Evolutionary conservation across 805 yeast genomes (phyloP).

Genomic region (Nakazawaea laoshanensis): DNA sequence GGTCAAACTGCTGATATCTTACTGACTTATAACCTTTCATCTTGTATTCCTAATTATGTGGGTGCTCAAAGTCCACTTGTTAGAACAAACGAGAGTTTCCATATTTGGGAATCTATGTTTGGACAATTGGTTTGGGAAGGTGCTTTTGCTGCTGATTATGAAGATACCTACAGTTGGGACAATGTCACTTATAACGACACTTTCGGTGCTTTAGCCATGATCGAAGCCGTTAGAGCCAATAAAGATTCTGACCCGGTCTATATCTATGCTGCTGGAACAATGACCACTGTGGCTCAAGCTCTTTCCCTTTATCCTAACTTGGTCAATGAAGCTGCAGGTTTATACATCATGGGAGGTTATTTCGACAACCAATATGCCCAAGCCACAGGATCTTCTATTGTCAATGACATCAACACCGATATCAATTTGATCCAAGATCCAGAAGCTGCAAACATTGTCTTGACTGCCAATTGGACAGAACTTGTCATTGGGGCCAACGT

Average conservation of each 20-base stretch:
- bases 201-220: conserved; percentile 30
- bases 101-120: conserved; percentile 26
- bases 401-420: conserved; percentile 32
- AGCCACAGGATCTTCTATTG: conserved; percentile 21
- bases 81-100: conserved; percentile 30
- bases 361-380: conserved; percentile 31
- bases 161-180: conserved; percentile 23
- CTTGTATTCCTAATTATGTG: conserved; percentile 20
- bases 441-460: conserved; percentile 35
- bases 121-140: conserved; percentile 35
- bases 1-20: conserved; percentile 24
- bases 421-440: conserved; percentile 36
- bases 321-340: conserved; percentile 28
- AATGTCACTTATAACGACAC: conserved; percentile 21
- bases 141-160: conserved; percentile 25
- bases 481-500: conserved; percentile 32
- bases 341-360: conserved; percentile 36
- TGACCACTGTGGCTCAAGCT: conserved; percentile 39
- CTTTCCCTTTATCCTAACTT: conserved; percentile 28
- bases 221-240: conserved; percentile 29
- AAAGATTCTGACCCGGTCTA: conserved; percentile 26
- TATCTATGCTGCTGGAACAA: conserved; percentile 31
- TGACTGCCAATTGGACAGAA: conserved; percentile 31
- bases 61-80: conserved; percentile 31
- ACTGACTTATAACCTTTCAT: conserved; percentile 23